Base-by-base conservation (phyloP, 805 yeast species). In the Ogataea polymorpha region DNA sequence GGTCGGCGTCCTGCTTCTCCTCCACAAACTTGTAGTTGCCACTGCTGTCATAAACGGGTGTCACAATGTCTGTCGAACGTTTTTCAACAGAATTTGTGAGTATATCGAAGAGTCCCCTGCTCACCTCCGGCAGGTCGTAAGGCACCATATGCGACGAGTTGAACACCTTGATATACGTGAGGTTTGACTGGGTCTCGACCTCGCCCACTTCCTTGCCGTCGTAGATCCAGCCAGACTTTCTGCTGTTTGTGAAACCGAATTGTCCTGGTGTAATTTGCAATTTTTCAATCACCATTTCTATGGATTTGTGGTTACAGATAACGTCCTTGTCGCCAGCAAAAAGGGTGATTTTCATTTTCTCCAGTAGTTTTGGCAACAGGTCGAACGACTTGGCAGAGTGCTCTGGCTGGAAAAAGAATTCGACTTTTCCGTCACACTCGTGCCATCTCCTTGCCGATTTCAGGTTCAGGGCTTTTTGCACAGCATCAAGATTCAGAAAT, bases 91-190 rank as follows among this genome's bases (percentile, higher is more conserved):
- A 66, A 1, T 62, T 61, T 1, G 63, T 51, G 20, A 71, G 53
- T 16, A 76, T 45, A 54, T 87, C 89, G 29, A 89, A 65, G 45
- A 90, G 63, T 13, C 88, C 87, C 49, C 89, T 71, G 6, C 90
- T 75, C 20, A 75, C 71, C 33, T 72, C 77, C 2, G 93, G 85
- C 38, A 77, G 65, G 59, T 90, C 97, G 50, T 76, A 82, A 1
- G 98, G 96, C 18, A 89, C 93, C 98, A 93, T 91, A 58, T 93
- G 98, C 3, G 96, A 83, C 0, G 96, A 79, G 51, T 86, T 77
- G 58, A 65, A 76, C 2, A 91, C 77, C 42, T 79, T 77, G 23
- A 86, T 79, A 58, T 83, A 84, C 0, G 96, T 83, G 54, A 91
- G 67, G 55, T 87, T 86, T 48, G 86, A 71, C 35, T 80, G 90